A percentile compares a stretch with the other conserved stretches of the same genome.
Evolutionary conservation across 129 eudicot species (phyloP).

Genomic region (Arctium lappa): DNA sequence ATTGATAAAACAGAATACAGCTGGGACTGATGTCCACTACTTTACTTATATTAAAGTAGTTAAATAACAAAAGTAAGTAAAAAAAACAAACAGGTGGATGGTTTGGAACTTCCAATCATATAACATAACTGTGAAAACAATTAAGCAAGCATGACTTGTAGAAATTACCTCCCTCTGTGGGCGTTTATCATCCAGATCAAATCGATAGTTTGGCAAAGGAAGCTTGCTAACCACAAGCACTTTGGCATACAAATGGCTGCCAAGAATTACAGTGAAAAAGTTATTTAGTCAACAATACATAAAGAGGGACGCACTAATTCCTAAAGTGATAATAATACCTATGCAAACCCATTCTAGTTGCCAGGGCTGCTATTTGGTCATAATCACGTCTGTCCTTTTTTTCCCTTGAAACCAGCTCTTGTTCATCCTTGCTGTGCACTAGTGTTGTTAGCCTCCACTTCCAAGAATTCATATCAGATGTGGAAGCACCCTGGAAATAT

Average conservation of each 20-base stretch:
- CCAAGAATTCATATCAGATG: conserved; percentile 57
- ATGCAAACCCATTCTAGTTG: conserved; percentile 71
- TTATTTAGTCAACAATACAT: conserved; percentile 2
- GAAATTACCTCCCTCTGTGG: conserved; percentile 89
- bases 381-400: conserved; percentile 79
- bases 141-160: conserved; percentile 1
- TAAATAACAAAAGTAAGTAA: not conserved
- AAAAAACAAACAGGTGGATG: not conserved
- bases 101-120: not conserved
- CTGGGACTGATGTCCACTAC: not conserved
- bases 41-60: not conserved
- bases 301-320: not conserved
- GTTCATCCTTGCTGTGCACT: conserved; percentile 42
- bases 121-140: not conserved
- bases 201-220: conserved; percentile 92
- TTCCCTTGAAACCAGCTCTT: conserved; percentile 77
- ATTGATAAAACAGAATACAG: not conserved
- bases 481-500: conserved; percentile 41
- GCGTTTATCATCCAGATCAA: conserved; percentile 95
- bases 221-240: conserved; percentile 88
- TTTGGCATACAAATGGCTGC: conserved; percentile 84
- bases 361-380: conserved; percentile 70
- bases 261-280: conserved; percentile 2
- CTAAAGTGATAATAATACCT: conserved; percentile 41
- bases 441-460: conserved; percentile 48